Percentiles rank a stretch among this genome's conserved stretches.
Conservation (phyloP, 2,329 filamentous ascomycete species). For the Xylaria sp. region DNA sequence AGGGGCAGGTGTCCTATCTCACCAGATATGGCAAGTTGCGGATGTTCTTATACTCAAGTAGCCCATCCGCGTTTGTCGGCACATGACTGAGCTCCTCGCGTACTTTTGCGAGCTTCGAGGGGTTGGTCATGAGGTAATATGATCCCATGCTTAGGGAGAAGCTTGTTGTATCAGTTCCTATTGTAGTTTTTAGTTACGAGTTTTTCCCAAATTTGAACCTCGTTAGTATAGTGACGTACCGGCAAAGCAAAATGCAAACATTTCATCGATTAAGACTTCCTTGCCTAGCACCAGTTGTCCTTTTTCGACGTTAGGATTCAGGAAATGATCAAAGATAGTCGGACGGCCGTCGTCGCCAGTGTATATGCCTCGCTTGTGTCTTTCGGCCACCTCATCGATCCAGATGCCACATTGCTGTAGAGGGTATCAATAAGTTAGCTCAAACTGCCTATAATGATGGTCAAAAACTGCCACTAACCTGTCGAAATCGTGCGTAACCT, state of each 20-base stretch:
- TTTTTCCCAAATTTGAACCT: neutral
- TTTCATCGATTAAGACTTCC: constrained; percentile 28
- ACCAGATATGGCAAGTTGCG: constrained; percentile 31
- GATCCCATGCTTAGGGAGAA: constrained; percentile 28
- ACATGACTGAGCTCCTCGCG: constrained; percentile 21
- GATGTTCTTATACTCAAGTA: constrained; percentile 27
- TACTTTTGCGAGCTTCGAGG: constrained; percentile 26
- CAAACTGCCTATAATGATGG: neutral
- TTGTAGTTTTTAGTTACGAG: neutral
- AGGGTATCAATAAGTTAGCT: neutral
- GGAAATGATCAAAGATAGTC: constrained; percentile 31
- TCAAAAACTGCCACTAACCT: constrained; percentile 12
- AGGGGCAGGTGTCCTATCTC: neutral
- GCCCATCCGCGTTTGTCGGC: constrained; percentile 20
- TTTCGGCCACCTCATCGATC: constrained; percentile 24
- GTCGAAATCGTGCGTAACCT: constrained; percentile 29
- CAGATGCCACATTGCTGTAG: constrained; percentile 28
- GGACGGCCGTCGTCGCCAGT: constrained; percentile 21
- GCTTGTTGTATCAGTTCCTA: constrained; percentile 31
- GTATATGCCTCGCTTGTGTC: constrained; percentile 23
- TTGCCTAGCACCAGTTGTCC: constrained; percentile 19
- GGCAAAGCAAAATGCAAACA: constrained; percentile 31
- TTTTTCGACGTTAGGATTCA: constrained; percentile 24
- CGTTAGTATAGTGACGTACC: constrained; percentile 2
- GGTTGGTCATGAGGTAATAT: constrained; percentile 31